phyloP scores from a whole-genome alignment of 257 asterid genomes.

The Cynanchum wilfordii region DNA sequence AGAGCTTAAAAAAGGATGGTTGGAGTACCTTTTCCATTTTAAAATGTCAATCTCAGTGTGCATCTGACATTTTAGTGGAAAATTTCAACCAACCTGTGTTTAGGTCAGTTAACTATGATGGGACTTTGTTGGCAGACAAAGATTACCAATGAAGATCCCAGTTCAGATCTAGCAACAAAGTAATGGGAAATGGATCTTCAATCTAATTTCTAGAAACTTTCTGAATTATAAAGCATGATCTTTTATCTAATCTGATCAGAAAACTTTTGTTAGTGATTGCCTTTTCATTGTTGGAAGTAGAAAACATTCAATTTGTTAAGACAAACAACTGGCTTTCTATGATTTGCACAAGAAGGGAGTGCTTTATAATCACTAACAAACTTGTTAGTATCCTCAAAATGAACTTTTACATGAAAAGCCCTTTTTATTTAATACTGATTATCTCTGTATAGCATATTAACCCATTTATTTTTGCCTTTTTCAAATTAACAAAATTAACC shows the following conservation, averaged over 20 bases:
- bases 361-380: too few species aligned
- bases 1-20: not conserved
- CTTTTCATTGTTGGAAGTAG: not conserved
- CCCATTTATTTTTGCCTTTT: too few species aligned
- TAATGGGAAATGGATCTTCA: not conserved
- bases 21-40: not conserved
- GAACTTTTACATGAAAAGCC: too few species aligned
- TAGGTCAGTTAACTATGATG: not conserved
- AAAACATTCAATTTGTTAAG: not conserved
- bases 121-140: not conserved
- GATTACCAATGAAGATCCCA: not conserved
- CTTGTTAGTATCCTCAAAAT: too few species aligned
- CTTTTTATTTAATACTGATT: too few species aligned
- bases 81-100: not conserved
- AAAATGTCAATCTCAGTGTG: not conserved
- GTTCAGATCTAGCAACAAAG: not conserved
- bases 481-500: too few species aligned
- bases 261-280: not conserved
- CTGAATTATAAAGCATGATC: not conserved
- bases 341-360: not conserved
- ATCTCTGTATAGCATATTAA: too few species aligned
- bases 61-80: not conserved
- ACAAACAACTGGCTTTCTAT: too few species aligned
- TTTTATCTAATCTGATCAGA: not conserved
- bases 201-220: not conserved